These are phyloP conservation scores for Amylostereum areolatum DNA, from an alignment of 1,284 basidiomycete genomes.

Conservation along the genomic window DNA sequence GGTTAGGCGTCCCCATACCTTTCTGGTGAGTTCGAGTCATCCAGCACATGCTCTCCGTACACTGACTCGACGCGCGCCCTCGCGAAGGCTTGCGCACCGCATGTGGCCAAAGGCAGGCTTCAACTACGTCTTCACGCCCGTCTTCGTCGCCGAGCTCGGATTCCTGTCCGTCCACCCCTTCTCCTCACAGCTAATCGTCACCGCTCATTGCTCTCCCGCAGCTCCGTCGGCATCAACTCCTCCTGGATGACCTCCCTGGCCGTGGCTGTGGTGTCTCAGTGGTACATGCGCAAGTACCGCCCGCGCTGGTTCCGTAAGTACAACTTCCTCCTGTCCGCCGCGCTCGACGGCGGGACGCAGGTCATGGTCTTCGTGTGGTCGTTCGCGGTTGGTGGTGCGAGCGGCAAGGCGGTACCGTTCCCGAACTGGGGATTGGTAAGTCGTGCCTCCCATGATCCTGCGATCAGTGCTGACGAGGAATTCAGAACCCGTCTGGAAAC, in stretches of 20 bases:
- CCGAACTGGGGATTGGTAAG: conserved; percentile 31
- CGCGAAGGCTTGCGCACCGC: conserved; percentile 27
- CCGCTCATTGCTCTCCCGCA: too few relatives aligned
- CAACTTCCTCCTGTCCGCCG: conserved; percentile 30
- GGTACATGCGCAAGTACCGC: conserved; percentile 25
- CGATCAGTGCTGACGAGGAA: not conserved
- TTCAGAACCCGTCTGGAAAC: not conserved
- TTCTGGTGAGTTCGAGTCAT: too few relatives aligned
- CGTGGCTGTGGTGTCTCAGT: conserved; percentile 24
- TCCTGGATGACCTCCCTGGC: conserved; percentile 18
- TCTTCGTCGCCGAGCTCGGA: conserved; percentile 20
- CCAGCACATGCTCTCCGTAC: too few relatives aligned
- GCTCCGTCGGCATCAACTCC: conserved; percentile 20
- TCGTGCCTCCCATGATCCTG: not conserved
- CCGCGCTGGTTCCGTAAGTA: conserved; percentile 26
- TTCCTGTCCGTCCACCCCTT: too few relatives aligned
- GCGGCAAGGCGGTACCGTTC: conserved; percentile 38
- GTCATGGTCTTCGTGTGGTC: conserved; percentile 23
- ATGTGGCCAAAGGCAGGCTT: conserved; percentile 30
- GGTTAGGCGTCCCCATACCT: conserved; percentile 32
- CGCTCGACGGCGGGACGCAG: conserved; percentile 42
- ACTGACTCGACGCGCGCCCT: too few relatives aligned
- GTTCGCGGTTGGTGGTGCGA: conserved; percentile 57
- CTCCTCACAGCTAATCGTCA: too few relatives aligned
- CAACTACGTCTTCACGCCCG: conserved; percentile 29